phyloP scores from a whole-genome alignment of 2,329 filamentous ascomycete species.

The Botrytis hyacinthi region DNA sequence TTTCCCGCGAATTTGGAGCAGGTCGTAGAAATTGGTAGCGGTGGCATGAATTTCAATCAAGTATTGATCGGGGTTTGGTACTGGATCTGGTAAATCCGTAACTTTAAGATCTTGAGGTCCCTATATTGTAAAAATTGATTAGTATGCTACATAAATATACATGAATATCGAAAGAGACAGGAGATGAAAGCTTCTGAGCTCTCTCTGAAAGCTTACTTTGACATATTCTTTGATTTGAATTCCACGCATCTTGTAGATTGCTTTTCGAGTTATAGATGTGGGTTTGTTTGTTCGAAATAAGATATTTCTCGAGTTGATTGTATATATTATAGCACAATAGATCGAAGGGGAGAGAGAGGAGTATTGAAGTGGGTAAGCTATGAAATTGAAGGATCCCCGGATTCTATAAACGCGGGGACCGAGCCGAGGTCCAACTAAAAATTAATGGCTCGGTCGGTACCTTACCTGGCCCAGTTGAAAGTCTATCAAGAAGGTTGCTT shows the following conservation, averaged over 20 bases:
- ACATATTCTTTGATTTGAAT: conserved; percentile 74
- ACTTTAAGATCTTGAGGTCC: conserved; percentile 77
- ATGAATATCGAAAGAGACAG: neutral
- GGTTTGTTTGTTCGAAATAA: neutral
- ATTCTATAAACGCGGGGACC: conserved; percentile 11
- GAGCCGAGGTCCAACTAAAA: conserved; percentile 8
- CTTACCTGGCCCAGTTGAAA: neutral
- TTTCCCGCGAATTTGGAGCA: conserved; percentile 91
- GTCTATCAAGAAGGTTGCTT: neutral
- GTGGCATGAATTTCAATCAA: conserved; percentile 82
- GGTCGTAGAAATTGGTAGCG: conserved; percentile 96
- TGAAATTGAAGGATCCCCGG: neutral
- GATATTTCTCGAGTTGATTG: neutral
- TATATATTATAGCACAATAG: neutral
- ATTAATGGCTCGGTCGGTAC: neutral
- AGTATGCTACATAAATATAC: conserved; percentile 1
- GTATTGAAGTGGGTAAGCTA: neutral
- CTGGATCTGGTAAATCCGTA: conserved; percentile 70
- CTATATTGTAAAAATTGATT: conserved; percentile 43
- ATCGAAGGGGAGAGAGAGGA: neutral
- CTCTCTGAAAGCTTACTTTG: conserved; percentile 50
- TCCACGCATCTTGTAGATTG: conserved; percentile 60
- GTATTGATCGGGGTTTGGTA: conserved; percentile 71
- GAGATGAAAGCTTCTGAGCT: neutral
- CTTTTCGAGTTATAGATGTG: neutral